Evolutionary conservation across 352 stramenopile genomes (phyloP), one percentile per base, ranked within the genome.

Genomic region (Globisporangium irregulare): DNA sequence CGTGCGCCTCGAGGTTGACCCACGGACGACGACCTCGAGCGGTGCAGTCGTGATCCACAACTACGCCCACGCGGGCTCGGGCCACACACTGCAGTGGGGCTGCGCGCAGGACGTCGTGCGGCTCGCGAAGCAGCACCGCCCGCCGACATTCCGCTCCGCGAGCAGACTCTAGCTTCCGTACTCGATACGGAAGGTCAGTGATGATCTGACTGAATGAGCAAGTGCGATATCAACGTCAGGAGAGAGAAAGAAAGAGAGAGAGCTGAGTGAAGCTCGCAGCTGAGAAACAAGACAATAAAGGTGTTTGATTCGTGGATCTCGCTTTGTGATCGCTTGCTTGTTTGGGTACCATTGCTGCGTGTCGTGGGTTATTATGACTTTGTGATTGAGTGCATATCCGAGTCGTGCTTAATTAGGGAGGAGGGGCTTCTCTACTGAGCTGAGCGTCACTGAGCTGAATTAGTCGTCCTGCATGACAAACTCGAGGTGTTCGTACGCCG

Each of bases 51-150:
- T 90, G 38, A 85, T 92, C 72, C 81, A 92, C 74, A 92, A 90
- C 73, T 92, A 92, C 38, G 84, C 73, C 4, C 84, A 92, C 41
- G 80, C 66, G 9, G 84, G 84, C 43, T 90, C 80, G 27, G 84
- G 84, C 32, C 84, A 92, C 67, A 92, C 84, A 14, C 67, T 92
- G 50, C 84, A 92, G 54, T 89, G 84, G 80, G 84, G 81, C 0
- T 92, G 84, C 56, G 84, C 84, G 14, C 64, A 76, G 55, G 77
- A 89, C 25, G 84, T 90, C 22, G 73, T 84, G 56, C 51, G 43
- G 0, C 59, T 84, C 2, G 80, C 77, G 25, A 72, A 43, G 8
- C 57, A 69, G 62, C 74, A 73, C 41, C 62, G 60, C 9, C 60
- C 67, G 8, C 60, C 32, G 3, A 29, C n/a, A 0, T 46, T 29